phyloP scores from a whole-genome alignment of 495 filamentous ascomycete species.

The Penicillium bialowiezense region DNA sequence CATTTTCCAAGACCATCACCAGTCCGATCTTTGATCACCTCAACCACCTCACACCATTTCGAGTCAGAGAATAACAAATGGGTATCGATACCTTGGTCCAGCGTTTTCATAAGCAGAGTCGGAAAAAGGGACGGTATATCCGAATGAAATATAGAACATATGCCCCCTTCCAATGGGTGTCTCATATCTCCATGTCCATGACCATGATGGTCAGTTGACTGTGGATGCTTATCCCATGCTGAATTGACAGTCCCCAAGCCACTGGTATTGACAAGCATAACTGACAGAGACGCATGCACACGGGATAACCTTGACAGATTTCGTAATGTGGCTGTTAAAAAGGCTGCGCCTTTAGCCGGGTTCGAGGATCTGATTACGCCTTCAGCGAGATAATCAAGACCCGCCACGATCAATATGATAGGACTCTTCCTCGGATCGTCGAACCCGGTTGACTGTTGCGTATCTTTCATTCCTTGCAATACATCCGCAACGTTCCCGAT shows the following conservation, averaged over 20 bases:
- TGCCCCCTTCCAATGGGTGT: conserved; percentile 18
- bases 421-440: neutral
- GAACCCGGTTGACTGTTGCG: conserved; percentile 1
- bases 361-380: conserved; percentile 40
- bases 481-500: conserved; percentile 31
- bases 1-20: conserved; percentile 38
- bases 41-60: conserved; percentile 25
- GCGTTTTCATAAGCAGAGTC: conserved; percentile 36
- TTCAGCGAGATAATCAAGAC: conserved; percentile 41
- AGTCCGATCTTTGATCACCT: conserved; percentile 43
- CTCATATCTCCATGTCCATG: conserved; percentile 5
- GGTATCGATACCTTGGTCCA: conserved; percentile 42
- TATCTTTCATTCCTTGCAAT: conserved; percentile 19
- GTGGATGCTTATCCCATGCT: neutral
- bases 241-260: conserved; percentile 28
- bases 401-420: conserved; percentile 33
- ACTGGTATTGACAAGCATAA: conserved; percentile 40
- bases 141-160: conserved; percentile 35
- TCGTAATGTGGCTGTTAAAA: conserved; percentile 32
- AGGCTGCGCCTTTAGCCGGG: conserved; percentile 35
- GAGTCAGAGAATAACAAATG: conserved; percentile 39
- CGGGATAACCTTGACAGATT: conserved; percentile 34
- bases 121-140: conserved; percentile 23
- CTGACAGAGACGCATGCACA: conserved; percentile 25
- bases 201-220: neutral